Conservation (phyloP, 176 grass and related monocot genomes). For the Avena insularis region DNA sequence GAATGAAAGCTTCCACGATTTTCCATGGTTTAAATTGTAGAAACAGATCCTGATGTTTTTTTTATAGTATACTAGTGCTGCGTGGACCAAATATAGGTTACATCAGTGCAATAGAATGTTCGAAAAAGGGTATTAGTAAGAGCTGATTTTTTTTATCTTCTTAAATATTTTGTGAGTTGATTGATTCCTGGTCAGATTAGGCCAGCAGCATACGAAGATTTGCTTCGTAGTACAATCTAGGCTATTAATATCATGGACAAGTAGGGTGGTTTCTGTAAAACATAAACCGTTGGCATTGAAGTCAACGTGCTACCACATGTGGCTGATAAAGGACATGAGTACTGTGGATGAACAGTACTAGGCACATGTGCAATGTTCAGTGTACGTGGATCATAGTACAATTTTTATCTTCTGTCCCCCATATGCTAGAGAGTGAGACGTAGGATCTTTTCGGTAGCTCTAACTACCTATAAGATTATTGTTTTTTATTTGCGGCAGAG, state of each 20-base stretch:
- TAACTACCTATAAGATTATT: neutral
- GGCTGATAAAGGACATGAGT: neutral
- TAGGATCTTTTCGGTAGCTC: neutral
- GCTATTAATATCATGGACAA: no score
- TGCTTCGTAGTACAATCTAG: neutral
- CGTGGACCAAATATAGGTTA: neutral
- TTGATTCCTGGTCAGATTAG: neutral
- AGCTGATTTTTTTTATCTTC: neutral
- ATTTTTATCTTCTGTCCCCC: neutral
- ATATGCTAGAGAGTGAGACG: neutral
- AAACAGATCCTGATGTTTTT: neutral
- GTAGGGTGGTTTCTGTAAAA: no score
- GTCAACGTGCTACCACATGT: neutral
- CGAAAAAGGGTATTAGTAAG: neutral
- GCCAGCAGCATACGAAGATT: neutral
- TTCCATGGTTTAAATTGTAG: neutral
- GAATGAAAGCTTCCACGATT: neutral
- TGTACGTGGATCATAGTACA: neutral
- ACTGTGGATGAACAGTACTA: neutral
- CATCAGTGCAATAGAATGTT: neutral
- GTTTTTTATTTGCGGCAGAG: neutral
- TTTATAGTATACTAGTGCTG: no score
- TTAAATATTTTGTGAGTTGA: neutral
- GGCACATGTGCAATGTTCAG: slow-evolving; percentile 16
- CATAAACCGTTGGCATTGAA: neutral